A percentile compares a stretch with the other conserved stretches of the same genome.
Conservation (phyloP, 345 rosid species). For the Melastoma malabathricum region DNA sequence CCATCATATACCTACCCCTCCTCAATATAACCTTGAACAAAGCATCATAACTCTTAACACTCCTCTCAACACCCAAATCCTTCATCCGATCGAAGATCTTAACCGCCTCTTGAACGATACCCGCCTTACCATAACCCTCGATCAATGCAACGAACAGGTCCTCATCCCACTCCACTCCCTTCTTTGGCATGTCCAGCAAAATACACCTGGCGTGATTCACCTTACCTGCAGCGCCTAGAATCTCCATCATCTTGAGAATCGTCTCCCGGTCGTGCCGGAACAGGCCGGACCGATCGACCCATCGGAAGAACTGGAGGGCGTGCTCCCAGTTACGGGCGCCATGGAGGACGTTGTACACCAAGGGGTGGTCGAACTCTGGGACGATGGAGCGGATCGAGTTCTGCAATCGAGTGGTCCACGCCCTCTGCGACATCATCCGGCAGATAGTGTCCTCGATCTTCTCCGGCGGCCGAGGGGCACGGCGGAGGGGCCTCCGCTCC, state of each 20-base stretch:
- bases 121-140: conserved; percentile 71
- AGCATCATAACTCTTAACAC: conserved; percentile 50
- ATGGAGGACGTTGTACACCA: conserved; percentile 72
- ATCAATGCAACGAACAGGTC: conserved; percentile 59
- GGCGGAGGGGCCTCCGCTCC: conserved; percentile 25
- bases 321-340: conserved; percentile 60
- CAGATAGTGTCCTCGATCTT: conserved; percentile 71
- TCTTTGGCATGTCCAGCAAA: conserved; percentile 73
- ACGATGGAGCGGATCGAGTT: conserved; percentile 73
- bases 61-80: conserved; percentile 69
- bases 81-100: conserved; percentile 65
- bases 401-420: conserved; percentile 86
- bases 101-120: conserved; percentile 83
- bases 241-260: conserved; percentile 65
- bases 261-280: conserved; percentile 60
- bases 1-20: conserved; percentile 88
- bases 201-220: conserved; percentile 82
- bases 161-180: conserved; percentile 73
- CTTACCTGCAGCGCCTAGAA: conserved; percentile 55
- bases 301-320: conserved; percentile 87
- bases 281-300: conserved; percentile 83
- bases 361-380: conserved; percentile 58
- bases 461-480: conserved; percentile 33
- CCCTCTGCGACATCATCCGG: conserved; percentile 71
- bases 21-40: conserved; percentile 69